phyloP scores from a whole-genome alignment of 805 yeast species.

The Candida fluviatilis region DNA sequence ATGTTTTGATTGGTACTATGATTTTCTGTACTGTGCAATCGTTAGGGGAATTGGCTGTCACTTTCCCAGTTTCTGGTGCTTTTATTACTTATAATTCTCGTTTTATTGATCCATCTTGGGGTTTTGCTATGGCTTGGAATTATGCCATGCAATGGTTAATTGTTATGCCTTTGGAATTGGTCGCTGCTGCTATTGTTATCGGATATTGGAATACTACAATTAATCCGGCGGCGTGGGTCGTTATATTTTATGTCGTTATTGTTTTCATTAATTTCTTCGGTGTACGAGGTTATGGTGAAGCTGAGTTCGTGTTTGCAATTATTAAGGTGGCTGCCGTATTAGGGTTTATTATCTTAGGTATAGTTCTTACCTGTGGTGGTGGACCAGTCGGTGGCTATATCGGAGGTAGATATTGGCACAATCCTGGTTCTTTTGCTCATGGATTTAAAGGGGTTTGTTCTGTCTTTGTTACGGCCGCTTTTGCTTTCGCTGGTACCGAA shows the following conservation, averaged over 20 bases:
- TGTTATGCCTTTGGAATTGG: conserved; percentile 52
- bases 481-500: conserved; percentile 35
- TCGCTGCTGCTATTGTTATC: conserved; percentile 53
- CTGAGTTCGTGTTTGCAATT: conserved; percentile 48
- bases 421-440: conserved; percentile 50
- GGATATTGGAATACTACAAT: conserved; percentile 48
- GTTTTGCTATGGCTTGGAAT: conserved; percentile 41
- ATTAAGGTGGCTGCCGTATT: conserved; percentile 46
- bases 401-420: conserved; percentile 46
- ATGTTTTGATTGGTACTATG: conserved; percentile 53
- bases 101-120: conserved; percentile 58
- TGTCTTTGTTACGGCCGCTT: conserved; percentile 35
- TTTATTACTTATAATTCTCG: conserved; percentile 55
- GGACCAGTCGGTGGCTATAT: conserved; percentile 45
- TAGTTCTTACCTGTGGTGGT: conserved; percentile 50
- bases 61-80: conserved; percentile 65
- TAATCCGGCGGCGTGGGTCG: conserved; percentile 59
- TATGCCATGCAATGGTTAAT: conserved; percentile 29
- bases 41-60: conserved; percentile 57
- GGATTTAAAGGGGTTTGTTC: conserved; percentile 38
- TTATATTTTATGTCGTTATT: conserved; percentile 46
- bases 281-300: conserved; percentile 53
- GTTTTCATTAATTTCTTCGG: conserved; percentile 48
- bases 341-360: conserved; percentile 45
- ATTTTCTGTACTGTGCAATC: conserved; percentile 51